Base-by-base conservation (phyloP, 78 protist genomes). In the Dictyostelium discoideum region DNA sequence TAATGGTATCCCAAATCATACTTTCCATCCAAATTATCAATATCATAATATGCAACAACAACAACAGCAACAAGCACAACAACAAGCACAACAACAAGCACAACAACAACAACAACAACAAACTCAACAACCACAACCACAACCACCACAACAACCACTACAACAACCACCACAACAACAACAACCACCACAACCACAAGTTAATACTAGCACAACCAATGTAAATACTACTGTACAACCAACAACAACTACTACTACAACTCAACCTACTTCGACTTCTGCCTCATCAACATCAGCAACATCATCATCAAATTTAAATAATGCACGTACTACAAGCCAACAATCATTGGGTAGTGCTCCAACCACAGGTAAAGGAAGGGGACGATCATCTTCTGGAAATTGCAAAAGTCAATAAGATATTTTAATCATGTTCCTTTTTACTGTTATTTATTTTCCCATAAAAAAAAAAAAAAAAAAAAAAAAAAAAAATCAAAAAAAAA, bases 21-120 rank as follows among this genome's bases (percentile, higher is more conserved):
- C 57, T 81, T 81, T 40, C 26, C 48, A 81, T 50, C 63, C 85
- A 81, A 40, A 48, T 48, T 42, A 48, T 50, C 85, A 42, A 81
- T 39, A 54, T 46, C 73, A 81, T 11, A 32, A 24, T 5, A 24
- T 26, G 24, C 67, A 42, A 14, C 67, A 54, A 81, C 65, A 22
- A 48, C 69, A 42, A 80, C 67, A n/a, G 50, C 85, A 40, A 80
- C 85, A 40, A 48, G n/a, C 0, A 24, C 85, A 48, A 80, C 85
- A 20, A 80, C 67, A 42, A 9, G 29, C 8, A n/a, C 85, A 37
- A 46, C 72, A 48, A 13, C 72, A n/a, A 48, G 40, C 20, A 26
- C 73, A 0, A 9, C 85, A 81, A 48, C 42, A 40, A 24, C 63
- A 6, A 2, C 54, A 20, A 39, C 44, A 39, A 39, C 83, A 5